Evolutionary conservation across 495 filamentous ascomycete genomes (phyloP).

Genomic region (Aspergillus taichungensis): DNA sequence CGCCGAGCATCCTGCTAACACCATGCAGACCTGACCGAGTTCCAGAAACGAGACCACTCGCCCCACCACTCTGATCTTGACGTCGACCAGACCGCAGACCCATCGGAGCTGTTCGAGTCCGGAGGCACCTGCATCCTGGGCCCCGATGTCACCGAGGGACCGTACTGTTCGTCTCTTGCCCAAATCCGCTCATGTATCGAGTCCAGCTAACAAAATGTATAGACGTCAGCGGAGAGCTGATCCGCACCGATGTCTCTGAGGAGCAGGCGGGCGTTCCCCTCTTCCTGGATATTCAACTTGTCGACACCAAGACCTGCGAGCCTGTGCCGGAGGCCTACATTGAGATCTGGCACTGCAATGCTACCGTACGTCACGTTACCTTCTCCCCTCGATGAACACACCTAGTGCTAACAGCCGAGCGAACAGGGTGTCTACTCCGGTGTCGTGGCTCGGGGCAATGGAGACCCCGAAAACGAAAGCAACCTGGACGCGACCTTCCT

Average conservation of each 20-base stretch:
- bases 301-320: slow-evolving; percentile 50
- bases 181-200: not conserved
- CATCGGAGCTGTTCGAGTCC: slow-evolving; percentile 42
- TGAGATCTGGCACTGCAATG: slow-evolving; percentile 53
- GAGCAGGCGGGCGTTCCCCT: slow-evolving; percentile 45
- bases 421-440: slow-evolving; percentile 48
- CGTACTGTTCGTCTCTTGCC: slow-evolving; percentile 29
- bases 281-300: slow-evolving; percentile 51
- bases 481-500: slow-evolving; percentile 42
- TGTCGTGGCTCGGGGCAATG: slow-evolving; percentile 43
- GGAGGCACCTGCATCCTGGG: slow-evolving; percentile 48
- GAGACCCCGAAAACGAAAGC: slow-evolving; percentile 24
- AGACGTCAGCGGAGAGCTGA: slow-evolving; percentile 42
- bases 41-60: not conserved
- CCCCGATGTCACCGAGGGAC: slow-evolving; percentile 48
- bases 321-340: slow-evolving; percentile 46
- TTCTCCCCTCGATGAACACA: slow-evolving; percentile 5
- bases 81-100: slow-evolving; percentile 39
- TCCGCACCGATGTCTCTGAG: slow-evolving; percentile 50
- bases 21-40: slow-evolving; percentile 26
- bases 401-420: slow-evolving; percentile 8
- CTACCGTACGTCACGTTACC: slow-evolving; percentile 16
- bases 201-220: not conserved
- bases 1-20: slow-evolving; percentile 29
- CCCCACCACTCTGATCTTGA: slow-evolving; percentile 17